Evolutionary conservation across 2,329 filamentous ascomycete genomes (phyloP).

Genomic region (Parascedosporium putredinis): DNA sequence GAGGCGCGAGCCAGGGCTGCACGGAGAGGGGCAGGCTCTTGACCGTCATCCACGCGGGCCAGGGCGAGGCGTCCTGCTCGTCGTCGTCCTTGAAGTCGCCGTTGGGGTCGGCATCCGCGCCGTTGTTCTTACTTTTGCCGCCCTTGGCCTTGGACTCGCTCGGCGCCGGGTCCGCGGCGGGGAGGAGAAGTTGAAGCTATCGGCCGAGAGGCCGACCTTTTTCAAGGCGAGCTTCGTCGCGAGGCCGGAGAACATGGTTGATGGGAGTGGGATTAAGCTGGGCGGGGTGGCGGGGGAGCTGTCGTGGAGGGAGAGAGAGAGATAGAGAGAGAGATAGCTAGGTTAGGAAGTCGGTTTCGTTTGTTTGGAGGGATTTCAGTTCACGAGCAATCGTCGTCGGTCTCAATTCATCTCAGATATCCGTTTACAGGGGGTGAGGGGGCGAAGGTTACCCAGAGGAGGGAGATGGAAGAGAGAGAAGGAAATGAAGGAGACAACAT

Average conservation of each 20-base stretch:
- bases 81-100: too few relatives aligned
- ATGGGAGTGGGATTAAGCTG: too few relatives aligned
- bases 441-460: neutral
- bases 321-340: too few relatives aligned
- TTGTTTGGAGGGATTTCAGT: too few relatives aligned
- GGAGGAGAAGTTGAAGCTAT: conserved; percentile 32
- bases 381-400: too few relatives aligned
- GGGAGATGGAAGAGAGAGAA: neutral
- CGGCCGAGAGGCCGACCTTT: conserved; percentile 42
- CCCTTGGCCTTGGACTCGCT: conserved; percentile 1
- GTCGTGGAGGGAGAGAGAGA: neutral
- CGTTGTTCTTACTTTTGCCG: conserved; percentile 11
- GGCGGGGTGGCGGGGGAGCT: too few relatives aligned
- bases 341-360: neutral
- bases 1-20: conserved; percentile 41
- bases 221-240: conserved; percentile 48
- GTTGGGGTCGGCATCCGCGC: conserved; percentile 14
- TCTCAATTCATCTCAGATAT: too few relatives aligned
- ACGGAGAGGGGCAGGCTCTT: conserved; percentile 40
- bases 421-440: too few relatives aligned
- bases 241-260: conserved; percentile 45
- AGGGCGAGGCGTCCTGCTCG: conserved; percentile 19
- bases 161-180: conserved; percentile 13
- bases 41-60: conserved; percentile 38
- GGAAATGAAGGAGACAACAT: neutral